Conservation (phyloP, 108 stramenopile genomes). For the Skeletonema grethae region DNA sequence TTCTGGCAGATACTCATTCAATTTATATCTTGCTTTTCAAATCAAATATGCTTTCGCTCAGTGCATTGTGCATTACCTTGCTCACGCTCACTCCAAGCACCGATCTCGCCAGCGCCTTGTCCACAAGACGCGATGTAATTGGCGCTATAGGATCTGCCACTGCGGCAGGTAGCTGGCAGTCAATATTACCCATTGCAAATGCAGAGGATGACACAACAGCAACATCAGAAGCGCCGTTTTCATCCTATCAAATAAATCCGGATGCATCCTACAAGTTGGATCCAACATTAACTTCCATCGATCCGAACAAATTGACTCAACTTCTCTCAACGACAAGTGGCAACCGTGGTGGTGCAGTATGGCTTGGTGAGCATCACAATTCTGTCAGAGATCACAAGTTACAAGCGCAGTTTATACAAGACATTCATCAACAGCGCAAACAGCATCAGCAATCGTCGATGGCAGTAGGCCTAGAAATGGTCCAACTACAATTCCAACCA, state of each 20-base stretch:
- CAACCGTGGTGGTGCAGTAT: slow-evolving; percentile 45
- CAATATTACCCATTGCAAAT: neutral
- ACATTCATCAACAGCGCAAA: slow-evolving; percentile 39
- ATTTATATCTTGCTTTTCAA: no score
- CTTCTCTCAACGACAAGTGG: slow-evolving; percentile 1
- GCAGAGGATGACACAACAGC: neutral
- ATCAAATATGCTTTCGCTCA: neutral
- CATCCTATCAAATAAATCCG: neutral
- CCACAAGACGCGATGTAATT: neutral
- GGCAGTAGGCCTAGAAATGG: slow-evolving; percentile 78
- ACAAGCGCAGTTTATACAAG: slow-evolving; percentile 55
- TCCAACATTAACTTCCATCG: neutral
- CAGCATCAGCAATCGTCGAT: slow-evolving; percentile 20
- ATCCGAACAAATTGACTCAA: neutral
- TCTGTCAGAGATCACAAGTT: slow-evolving; percentile 61
- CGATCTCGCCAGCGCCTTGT: neutral
- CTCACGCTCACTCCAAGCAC: neutral
- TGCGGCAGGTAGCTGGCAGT: neutral
- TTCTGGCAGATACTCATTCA: no score
- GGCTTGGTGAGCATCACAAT: slow-evolving; percentile 82
- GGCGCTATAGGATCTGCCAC: neutral
- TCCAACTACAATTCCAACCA: slow-evolving; percentile 73
- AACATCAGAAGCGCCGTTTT: neutral
- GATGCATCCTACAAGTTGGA: neutral
- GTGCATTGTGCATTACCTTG: neutral